Base-by-base conservation (phyloP, 495 filamentous ascomycete species). In the Neurospora pannonica region DNA sequence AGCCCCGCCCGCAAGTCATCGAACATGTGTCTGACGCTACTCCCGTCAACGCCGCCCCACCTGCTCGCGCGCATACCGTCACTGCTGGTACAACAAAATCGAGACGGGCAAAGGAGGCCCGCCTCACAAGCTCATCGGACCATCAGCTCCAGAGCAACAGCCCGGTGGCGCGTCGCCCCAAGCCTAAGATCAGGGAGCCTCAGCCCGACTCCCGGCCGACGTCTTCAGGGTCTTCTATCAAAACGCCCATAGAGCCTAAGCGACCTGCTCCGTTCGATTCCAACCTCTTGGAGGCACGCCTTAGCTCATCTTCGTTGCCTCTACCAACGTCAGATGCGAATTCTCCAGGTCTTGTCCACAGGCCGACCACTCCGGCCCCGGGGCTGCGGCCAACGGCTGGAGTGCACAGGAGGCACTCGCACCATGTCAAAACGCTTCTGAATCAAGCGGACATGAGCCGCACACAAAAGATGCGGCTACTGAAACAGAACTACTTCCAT, bases 401-500 rank as follows among this genome's bases (percentile, higher is more conserved):
- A 11, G 74, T 84, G 34, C 76, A 81, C 11, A 81, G 85, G 75
- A 83, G 84, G 70, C 86, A 88, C 72, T 84, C 85, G 7, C 86
- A 89, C 75, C 79, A 84, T 71, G 75, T 84, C 21, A 87, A 86
- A 70, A 80, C 83, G 0, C 73, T 83, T 24, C 70, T 88, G 24
- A 87, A 83, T 38, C 86, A 90, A 19, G 86, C 86, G 9, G 83
- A 88, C 15, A 81, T 93, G 81, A 86, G 85, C 21, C 75, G 75
- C 17, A 78, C 78, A 5, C 89, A 92, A 79, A 92, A 90, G 78
- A 84, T 86, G 43, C 88, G 88, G 72, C 81, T 92, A 42, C 80
- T 94, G 70, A 84, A 90, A 73, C 88, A 92, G 73, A 92, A 94
- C 78, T 94, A 94, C 75, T 93, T 92, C 77, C 86, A 90, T 8